Conservation (phyloP, 768 basidiomycete species). For the Phaeotremella skinneri region DNA sequence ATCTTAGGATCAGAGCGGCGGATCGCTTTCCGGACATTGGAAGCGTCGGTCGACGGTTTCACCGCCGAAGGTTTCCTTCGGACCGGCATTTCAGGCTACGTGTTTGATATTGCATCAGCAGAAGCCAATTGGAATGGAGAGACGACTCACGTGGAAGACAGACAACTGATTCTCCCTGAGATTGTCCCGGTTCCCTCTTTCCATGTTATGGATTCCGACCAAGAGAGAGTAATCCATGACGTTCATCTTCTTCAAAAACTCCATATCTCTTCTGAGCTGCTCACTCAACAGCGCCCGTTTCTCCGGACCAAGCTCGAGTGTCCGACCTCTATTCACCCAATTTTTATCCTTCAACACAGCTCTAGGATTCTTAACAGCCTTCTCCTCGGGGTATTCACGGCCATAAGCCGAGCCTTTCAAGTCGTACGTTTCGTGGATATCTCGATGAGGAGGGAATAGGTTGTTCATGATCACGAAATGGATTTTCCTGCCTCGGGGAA, state of each 20-base stretch:
- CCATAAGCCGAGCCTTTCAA: constrained; percentile 93
- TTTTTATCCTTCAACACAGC: constrained; percentile 95
- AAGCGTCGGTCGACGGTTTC: constrained; percentile 69
- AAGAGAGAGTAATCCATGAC: constrained; percentile 98
- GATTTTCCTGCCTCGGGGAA: constrained; percentile 88
- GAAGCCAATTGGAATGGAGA: background rate
- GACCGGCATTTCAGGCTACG: constrained; percentile 66
- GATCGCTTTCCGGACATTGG: constrained; percentile 81
- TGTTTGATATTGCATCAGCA: background rate
- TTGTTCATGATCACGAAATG: constrained; percentile 99
- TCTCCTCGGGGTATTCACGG: constrained; percentile 79
- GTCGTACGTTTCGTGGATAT: constrained; percentile 96
- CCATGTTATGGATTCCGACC: constrained; percentile 89
- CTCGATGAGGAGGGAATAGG: constrained; percentile 93
- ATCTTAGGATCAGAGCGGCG: constrained; percentile 75
- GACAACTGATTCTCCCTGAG: constrained; percentile 83
- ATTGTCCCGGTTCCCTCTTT: constrained; percentile 86
- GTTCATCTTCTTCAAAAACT: constrained; percentile 72
- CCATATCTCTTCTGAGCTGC: constrained; percentile 82
- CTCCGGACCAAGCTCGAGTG: constrained; percentile 89
- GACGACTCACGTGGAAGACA: constrained; percentile 77
- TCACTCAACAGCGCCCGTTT: constrained; percentile 87
- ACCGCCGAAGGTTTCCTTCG: constrained; percentile 63
- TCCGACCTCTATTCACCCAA: constrained; percentile 79
- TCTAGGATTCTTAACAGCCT: constrained; percentile 69